These are phyloP conservation scores for Aristolochia fimbriata DNA, from an alignment of 164 flowering plant genomes.

Conservation along the genomic window DNA sequence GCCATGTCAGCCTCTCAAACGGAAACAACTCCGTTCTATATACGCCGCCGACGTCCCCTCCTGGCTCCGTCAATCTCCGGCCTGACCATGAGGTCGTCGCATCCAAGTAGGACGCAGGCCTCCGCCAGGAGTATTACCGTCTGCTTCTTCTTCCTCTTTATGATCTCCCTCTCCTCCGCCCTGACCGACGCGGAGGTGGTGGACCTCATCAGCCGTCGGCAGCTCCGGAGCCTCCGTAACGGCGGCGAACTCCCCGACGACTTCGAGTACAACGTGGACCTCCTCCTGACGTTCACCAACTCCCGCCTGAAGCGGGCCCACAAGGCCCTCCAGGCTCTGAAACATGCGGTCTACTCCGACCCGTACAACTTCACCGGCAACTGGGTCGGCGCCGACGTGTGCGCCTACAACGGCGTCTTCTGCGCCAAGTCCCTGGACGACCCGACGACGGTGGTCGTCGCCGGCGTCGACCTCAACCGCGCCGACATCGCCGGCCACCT, in stretches of 20 bases:
- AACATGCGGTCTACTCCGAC: conserved; percentile 21
- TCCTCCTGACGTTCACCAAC: conserved; percentile 9
- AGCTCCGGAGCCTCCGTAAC: conserved; percentile 10
- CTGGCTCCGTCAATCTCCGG: no score
- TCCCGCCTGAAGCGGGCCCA: conserved; percentile 20
- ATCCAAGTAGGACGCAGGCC: not conserved
- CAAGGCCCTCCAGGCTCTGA: conserved; percentile 27
- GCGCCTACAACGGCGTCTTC: conserved; percentile 22
- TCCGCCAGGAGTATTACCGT: not conserved
- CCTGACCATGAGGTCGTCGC: no score
- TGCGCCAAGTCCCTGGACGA: conserved; percentile 14
- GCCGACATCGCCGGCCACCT: conserved; percentile 21
- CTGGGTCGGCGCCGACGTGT: conserved; percentile 27
- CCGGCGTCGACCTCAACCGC: conserved; percentile 20
- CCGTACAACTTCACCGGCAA: conserved; percentile 19
- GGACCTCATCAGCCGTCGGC: conserved; percentile 10
- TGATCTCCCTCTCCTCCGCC: not conserved
- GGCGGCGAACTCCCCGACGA: conserved; percentile 8
- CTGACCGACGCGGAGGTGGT: no score
- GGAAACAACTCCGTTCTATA: no score
- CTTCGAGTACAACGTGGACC: conserved; percentile 9
- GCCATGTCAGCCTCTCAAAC: no score
- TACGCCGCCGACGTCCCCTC: no score
- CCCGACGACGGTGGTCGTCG: conserved; percentile 12
- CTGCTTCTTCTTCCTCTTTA: conserved; percentile 3